Conservation (phyloP, 1,139 yeast genomes). For the Candida albicans region DNA sequence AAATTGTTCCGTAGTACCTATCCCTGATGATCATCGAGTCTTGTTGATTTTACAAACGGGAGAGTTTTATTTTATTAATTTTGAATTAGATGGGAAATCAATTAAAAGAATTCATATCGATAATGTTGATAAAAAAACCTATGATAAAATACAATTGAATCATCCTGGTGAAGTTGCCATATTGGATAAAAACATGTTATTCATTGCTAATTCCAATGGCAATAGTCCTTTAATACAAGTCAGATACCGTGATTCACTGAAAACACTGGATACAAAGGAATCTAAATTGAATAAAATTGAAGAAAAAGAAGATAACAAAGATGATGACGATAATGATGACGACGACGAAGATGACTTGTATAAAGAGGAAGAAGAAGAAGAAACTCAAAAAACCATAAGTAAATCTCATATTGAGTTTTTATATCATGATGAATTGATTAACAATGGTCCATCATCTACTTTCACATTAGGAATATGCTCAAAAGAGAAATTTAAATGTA, state of each 20-base stretch:
- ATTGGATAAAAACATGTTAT: slow-evolving; percentile 37
- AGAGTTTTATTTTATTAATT: slow-evolving; percentile 47
- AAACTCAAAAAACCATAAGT: slow-evolving; percentile 26
- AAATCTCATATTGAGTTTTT: slow-evolving; percentile 39
- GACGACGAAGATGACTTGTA: slow-evolving; percentile 30
- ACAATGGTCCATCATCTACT: slow-evolving; percentile 75
- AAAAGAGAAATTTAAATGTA: slow-evolving; percentile 54
- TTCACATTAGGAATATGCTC: slow-evolving; percentile 67
- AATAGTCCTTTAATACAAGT: slow-evolving; percentile 37
- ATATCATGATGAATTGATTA: slow-evolving; percentile 55
- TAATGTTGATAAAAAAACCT: slow-evolving; percentile 21
- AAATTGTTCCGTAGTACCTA: slow-evolving; percentile 48
- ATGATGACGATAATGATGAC: slow-evolving; percentile 21
- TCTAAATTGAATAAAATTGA: slow-evolving; percentile 8
- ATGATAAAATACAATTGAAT: slow-evolving; percentile 23
- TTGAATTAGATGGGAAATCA: slow-evolving; percentile 51
- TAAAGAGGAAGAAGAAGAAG: slow-evolving; percentile 38
- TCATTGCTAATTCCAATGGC: slow-evolving; percentile 37
- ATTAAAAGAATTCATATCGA: slow-evolving; percentile 39
- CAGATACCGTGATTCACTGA: slow-evolving; percentile 22
- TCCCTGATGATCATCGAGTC: slow-evolving; percentile 51
- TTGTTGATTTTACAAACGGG: slow-evolving; percentile 57
- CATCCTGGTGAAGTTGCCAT: slow-evolving; percentile 36
- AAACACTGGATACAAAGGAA: slow-evolving; percentile 6
- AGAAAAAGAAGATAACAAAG: slow-evolving; percentile 12